Evolutionary conservation across 1,139 yeast genomes (phyloP).

Genomic region (Scheffersomyces quercinus): DNA sequence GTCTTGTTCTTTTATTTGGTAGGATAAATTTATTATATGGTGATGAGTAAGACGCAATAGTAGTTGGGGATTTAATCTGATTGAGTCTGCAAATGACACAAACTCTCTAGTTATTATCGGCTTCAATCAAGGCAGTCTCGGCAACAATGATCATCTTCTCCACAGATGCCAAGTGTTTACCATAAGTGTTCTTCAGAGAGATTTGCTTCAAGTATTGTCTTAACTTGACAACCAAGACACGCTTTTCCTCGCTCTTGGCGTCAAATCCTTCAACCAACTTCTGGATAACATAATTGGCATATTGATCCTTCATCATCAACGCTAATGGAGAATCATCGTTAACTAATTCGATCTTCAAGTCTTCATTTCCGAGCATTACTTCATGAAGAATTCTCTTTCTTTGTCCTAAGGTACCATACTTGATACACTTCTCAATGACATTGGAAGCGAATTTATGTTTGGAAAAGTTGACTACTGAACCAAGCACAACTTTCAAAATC

Average conservation of each 20-base stretch:
- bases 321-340: constrained; percentile 62
- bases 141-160: constrained; percentile 70
- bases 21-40: too few relatives aligned
- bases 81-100: too few relatives aligned
- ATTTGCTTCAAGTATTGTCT: constrained; percentile 62
- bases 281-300: constrained; percentile 95
- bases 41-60: too few relatives aligned
- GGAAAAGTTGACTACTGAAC: constrained; percentile 76
- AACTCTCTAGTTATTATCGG: constrained; percentile 20
- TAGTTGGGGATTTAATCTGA: too few relatives aligned
- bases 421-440: constrained; percentile 92
- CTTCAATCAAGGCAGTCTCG: constrained; percentile 48
- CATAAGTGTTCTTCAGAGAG: constrained; percentile 56
- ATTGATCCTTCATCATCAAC: constrained; percentile 95
- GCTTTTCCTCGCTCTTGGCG: constrained; percentile 68
- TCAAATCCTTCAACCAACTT: constrained; percentile 79
- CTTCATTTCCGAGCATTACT: constrained; percentile 55
- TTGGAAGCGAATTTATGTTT: constrained; percentile 97
- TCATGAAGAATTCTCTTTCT: constrained; percentile 61
- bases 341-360: constrained; percentile 40
- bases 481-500: constrained; percentile 42
- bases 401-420: constrained; percentile 66
- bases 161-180: constrained; percentile 85
- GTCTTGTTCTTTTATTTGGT: too few relatives aligned
- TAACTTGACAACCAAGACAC: constrained; percentile 58